Conservation (phyloP, 306 rosid genomes). For the Vigna hirtella region DNA sequence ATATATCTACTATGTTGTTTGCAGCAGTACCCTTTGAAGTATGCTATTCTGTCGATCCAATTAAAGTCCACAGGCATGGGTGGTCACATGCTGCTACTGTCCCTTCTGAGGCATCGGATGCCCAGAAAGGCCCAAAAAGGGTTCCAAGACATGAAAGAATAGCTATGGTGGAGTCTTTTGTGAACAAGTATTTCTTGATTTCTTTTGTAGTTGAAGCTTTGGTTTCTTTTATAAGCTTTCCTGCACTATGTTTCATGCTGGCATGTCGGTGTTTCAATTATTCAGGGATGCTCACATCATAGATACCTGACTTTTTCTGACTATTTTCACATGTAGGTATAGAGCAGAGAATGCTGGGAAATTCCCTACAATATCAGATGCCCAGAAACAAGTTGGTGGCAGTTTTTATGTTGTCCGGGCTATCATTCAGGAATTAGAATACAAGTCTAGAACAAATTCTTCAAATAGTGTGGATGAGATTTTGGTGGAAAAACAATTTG, state of each 20-base stretch:
- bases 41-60: conserved; percentile 34
- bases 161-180: conserved; percentile 67
- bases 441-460: conserved; percentile 46
- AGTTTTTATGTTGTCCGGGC: conserved; percentile 55
- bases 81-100: conserved; percentile 56
- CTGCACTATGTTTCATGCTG: conserved; percentile 7
- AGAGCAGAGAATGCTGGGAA: conserved; percentile 65
- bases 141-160: conserved; percentile 55
- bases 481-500: conserved; percentile 27
- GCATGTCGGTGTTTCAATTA: not conserved
- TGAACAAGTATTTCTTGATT: conserved; percentile 57
- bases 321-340: conserved; percentile 53
- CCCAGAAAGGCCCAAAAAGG: conserved; percentile 44
- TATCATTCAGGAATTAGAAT: conserved; percentile 64
- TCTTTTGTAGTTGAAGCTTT: conserved; percentile 25
- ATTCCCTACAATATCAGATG: conserved; percentile 46
- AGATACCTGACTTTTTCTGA: conserved; percentile 7
- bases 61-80: conserved; percentile 49
- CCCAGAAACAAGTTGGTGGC: conserved; percentile 67
- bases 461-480: conserved; percentile 29
- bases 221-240: conserved; percentile 19
- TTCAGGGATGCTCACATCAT: not conserved
- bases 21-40: conserved; percentile 43
- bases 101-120: conserved; percentile 48
- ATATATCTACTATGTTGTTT: conserved; percentile 30